Conservation (phyloP, 352 stramenopile species). For the Elongisporangium prolatum region DNA sequence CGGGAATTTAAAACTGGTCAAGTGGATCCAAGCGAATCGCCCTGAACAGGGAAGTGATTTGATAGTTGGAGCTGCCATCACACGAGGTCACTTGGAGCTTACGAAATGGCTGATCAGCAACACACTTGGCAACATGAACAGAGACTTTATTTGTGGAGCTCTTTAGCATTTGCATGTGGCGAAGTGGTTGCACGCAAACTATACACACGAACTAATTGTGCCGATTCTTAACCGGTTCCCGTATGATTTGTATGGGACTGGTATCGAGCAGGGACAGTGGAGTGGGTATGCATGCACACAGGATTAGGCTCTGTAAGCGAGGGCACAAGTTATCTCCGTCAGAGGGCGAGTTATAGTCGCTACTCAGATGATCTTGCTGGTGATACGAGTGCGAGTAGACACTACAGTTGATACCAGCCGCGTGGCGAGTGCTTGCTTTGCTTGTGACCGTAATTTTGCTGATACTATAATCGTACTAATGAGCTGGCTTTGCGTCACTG, state of each 20-base stretch:
- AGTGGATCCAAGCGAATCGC: neutral
- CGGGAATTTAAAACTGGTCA: neutral
- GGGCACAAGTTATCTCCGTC: neutral
- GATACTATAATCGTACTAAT: too few species aligned
- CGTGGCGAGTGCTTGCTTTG: neutral
- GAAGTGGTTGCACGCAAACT: neutral
- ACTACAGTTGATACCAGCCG: too few species aligned
- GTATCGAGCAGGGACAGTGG: neutral
- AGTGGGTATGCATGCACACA: neutral
- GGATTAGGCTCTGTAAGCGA: neutral
- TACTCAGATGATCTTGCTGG: neutral
- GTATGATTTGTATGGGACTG: neutral
- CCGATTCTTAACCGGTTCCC: neutral
- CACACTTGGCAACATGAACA: neutral
- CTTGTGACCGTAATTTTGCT: neutral
- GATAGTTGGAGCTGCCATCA: neutral
- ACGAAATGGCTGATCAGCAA: neutral
- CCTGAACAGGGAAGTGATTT: neutral
- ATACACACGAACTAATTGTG: neutral
- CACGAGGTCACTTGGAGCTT: neutral
- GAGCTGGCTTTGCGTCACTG: too few species aligned
- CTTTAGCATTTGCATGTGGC: neutral
- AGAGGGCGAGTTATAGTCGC: neutral
- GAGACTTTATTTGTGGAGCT: neutral
- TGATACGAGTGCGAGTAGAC: neutral